Evolutionary conservation across 768 basidiomycete genomes (phyloP), one percentile per base, ranked within the genome.

Genomic region (Russula virescens): DNA sequence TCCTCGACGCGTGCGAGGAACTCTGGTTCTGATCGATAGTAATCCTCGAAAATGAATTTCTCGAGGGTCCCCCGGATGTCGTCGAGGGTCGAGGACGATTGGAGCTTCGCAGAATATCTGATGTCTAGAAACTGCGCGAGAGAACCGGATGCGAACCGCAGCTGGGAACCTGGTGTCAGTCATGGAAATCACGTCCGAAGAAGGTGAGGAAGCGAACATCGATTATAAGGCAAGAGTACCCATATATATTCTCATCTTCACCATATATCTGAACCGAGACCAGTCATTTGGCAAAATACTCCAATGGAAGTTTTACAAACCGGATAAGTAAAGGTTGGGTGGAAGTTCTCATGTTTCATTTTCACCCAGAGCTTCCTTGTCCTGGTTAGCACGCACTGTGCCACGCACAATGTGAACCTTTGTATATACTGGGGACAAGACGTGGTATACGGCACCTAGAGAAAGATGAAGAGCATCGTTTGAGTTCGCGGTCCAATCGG

Each of bases 221-320:
- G 68, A 98, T 87, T 31, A 81, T 72, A 38, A 99, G 80, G 69
- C 87, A 87, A 64, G 85, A 81, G 75, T 97, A 98, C 2, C 96
- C 96, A 72, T 96, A 98, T 60, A 98, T 88, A 76, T 87, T 94
- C 76, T 99, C 94, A 57, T 96, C 90, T 69, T 98, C 93, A 55
- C 96, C 96, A 71, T 86, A 98, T 70, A 99, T 94, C 91, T 93
- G 52, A 16, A 19, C 1, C 11, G 55, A 42, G 8, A 23, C 54
- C 47, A 63, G n/a, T 25, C 19, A 31, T 21, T 51, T 43, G 21
- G 45, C 42, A 46, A 23, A 38, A 28, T 42, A n/a, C 31, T 2
- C 26, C 25, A 34, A 34, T 26, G 19, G 23, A 11, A 46, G 19
- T 50, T 4, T 40, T 23, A 72, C 86, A 56, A 69, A 92, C 91